These are phyloP conservation scores for Rhizoctonia solani DNA, from an alignment of 1,284 basidiomycete species.

Conservation along the genomic window DNA sequence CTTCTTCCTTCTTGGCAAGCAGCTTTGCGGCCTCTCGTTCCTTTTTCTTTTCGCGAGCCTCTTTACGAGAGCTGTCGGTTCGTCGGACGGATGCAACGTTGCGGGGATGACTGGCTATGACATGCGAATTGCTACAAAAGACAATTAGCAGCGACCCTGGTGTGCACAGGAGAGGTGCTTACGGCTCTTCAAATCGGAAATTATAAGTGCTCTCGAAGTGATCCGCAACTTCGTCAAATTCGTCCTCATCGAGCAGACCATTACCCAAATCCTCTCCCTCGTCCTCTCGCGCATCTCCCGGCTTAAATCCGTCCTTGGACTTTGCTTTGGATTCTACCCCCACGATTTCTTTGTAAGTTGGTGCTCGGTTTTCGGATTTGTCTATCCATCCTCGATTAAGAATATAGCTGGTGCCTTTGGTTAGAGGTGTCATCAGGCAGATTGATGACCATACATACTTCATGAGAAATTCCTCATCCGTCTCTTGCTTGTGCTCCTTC, in stretches of 20 bases:
- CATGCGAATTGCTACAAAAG: conserved; percentile 61
- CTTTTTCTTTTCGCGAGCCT: conserved; percentile 74
- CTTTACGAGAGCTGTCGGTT: conserved; percentile 77
- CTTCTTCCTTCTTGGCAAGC: conserved; percentile 74
- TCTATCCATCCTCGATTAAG: conserved; percentile 96
- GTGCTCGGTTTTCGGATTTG: conserved; percentile 66
- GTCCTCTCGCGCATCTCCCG: conserved; percentile 30
- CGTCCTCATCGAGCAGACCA: conserved; percentile 46
- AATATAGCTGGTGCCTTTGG: conserved; percentile 70
- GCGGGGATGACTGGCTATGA: conserved; percentile 82
- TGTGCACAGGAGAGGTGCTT: conserved; percentile 46
- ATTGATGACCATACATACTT: conserved; percentile 60
- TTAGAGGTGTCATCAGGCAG: background rate
- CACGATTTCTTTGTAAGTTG: conserved; percentile 82
- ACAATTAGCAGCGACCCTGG: conserved; percentile 9
- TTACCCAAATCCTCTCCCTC: conserved; percentile 44
- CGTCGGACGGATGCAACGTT: conserved; percentile 74
- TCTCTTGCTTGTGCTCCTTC: conserved; percentile 55
- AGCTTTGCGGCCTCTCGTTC: conserved; percentile 80
- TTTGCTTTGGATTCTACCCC: conserved; percentile 35
- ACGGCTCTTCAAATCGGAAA: conserved; percentile 93
- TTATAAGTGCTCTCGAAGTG: conserved; percentile 86
- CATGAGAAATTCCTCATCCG: conserved; percentile 86
- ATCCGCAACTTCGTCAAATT: conserved; percentile 75
- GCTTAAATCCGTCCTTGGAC: conserved; percentile 44